phyloP scores from a whole-genome alignment of 1,284 basidiomycete genomes.

The Ceratobasidium sp. region DNA sequence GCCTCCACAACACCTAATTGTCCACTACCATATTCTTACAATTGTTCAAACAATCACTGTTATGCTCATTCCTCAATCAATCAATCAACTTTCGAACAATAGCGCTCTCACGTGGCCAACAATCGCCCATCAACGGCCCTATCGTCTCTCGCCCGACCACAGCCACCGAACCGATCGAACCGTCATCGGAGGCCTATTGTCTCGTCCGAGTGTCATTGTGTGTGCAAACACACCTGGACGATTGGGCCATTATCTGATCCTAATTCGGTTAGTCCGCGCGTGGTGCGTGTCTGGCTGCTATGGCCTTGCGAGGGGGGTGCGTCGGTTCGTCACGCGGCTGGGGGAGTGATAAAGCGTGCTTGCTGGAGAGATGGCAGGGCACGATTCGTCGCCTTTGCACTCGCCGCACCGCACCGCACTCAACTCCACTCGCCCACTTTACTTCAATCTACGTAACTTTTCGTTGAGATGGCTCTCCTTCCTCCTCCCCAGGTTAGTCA shows the following conservation, averaged over 20 bases:
- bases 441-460: not conserved
- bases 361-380: slow-evolving; percentile 3
- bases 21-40: too few species aligned
- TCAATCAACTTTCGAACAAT: too few species aligned
- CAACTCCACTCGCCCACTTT: not conserved
- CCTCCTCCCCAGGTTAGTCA: slow-evolving; percentile 14
- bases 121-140: too few species aligned
- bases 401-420: not conserved
- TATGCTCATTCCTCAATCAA: too few species aligned
- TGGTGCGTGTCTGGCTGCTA: slow-evolving; percentile 22
- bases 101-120: too few species aligned
- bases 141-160: not conserved
- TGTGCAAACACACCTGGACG: slow-evolving; percentile 21
- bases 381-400: not conserved
- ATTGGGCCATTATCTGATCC: slow-evolving; percentile 19
- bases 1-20: too few species aligned
- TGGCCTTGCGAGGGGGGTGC: slow-evolving; percentile 7
- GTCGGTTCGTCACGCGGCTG: slow-evolving; percentile 31
- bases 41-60: too few species aligned
- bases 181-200: slow-evolving; percentile 29
- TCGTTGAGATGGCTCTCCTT: slow-evolving; percentile 11
- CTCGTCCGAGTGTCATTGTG: slow-evolving; percentile 33
- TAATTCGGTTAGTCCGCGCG: not conserved
- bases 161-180: slow-evolving; percentile 17
- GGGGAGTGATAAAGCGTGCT: slow-evolving; percentile 22